Conservation (phyloP, 371 early-diverging fungal genomes). For the Nematocida sp. region DNA sequence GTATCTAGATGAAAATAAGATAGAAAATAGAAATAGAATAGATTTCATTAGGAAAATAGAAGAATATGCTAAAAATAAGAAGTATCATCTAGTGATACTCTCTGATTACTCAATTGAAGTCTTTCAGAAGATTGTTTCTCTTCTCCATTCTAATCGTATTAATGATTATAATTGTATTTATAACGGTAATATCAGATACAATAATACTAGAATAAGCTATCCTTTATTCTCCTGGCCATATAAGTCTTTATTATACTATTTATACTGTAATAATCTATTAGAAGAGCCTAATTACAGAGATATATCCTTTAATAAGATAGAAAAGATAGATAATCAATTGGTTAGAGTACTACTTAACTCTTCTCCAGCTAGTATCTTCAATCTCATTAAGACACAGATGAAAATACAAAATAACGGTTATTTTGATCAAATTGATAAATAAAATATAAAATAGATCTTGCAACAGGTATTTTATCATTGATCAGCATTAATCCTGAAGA, state of each 20-base stretch:
- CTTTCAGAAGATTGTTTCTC: conserved; percentile 6
- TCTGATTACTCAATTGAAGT: not conserved
- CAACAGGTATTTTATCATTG: too few species aligned
- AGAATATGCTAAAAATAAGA: not conserved
- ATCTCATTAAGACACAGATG: conserved; percentile 38
- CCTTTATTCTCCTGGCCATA: conserved; percentile 28
- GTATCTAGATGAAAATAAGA: too few species aligned
- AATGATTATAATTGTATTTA: conserved; percentile 7
- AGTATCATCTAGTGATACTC: not conserved
- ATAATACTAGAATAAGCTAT: conserved; percentile 19
- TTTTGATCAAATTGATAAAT: too few species aligned
- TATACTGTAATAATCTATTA: not conserved
- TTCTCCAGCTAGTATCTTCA: conserved; percentile 41
- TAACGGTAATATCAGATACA: not conserved
- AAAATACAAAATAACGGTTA: conserved; percentile 1
- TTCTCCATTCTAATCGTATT: conserved; percentile 11
- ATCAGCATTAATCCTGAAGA: too few species aligned
- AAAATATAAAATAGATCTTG: too few species aligned
- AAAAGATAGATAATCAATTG: not conserved
- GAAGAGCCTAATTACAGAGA: not conserved
- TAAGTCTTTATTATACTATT: conserved; percentile 26
- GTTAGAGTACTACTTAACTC: conserved; percentile 26
- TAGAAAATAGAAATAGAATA: too few species aligned
- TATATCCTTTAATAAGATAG: not conserved
- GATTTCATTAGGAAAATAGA: too few species aligned